Evolutionary conservation across 306 rosid species (phyloP), one percentile per base, ranked within the genome.

Genomic region (Rubus parviflorus): DNA sequence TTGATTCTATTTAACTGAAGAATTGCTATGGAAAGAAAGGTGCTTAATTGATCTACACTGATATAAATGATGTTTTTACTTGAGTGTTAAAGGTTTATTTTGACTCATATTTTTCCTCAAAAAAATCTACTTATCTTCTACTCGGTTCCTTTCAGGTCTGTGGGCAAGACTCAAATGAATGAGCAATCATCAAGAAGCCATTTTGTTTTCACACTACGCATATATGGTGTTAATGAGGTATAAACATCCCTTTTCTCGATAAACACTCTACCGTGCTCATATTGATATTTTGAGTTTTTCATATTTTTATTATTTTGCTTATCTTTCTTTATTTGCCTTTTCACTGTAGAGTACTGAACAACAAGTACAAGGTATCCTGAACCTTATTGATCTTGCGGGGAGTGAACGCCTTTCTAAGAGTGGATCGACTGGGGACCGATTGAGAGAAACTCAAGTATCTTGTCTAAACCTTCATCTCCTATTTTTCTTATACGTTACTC

Each of bases 401-500:
- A 95, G 99, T 46, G 99, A 95, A 83, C 98, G 99, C 13, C 99
- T 95, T 78, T 91, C 97, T 19, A 95, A 92, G 84, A 95, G 99
- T 41, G 97, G 97, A 5, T 95, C 99, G 19, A 88, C 97, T 0
- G 99, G 99, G 13, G 99, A 95, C 70, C 99, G 97, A 73, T 77
- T 95, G 79, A 92, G 82, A 84, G 99, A 95, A 87, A 95, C 99
- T 80, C 99, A 95, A 85, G 99, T 95, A 87, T 74, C 41, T 62
- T 16, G 30, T 80, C 70, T 16, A 71, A 75, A 43, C 66, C 68
- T 11, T 82, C 35, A 17, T 51, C 58, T 77, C 65, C n/a, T 15
- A 17, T 66, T 70, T 49, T 53, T 60, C 67, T 22, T 42, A 46
- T 51, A 64, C 77, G 35, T 56, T 68, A 69, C 42, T 49, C 23